phyloP scores from a whole-genome alignment of 768 basidiomycete genomes.

The Clitopilus passeckerianus region DNA sequence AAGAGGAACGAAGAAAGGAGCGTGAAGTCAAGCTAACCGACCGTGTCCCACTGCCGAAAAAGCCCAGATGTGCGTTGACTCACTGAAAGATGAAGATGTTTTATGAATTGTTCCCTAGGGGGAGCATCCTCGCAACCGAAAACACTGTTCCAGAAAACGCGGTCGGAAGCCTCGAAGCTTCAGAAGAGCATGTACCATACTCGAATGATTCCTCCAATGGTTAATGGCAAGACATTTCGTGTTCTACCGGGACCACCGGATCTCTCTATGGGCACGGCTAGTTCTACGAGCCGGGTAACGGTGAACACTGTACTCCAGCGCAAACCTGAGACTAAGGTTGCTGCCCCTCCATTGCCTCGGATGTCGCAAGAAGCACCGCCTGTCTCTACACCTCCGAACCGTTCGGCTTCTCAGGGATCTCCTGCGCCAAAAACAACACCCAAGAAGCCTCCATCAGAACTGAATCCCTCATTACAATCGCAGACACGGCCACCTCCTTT shows the following conservation, averaged over 20 bases:
- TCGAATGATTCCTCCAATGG: constrained; percentile 52
- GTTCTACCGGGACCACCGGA: constrained; percentile 30
- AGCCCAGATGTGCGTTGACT: constrained; percentile 39
- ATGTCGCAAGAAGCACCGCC: constrained; percentile 5
- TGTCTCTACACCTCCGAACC: constrained; percentile 9
- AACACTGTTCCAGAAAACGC: constrained; percentile 74
- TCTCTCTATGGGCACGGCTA: constrained; percentile 24
- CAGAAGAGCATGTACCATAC: constrained; percentile 56
- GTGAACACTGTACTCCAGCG: constrained; percentile 44
- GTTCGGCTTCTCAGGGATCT: constrained; percentile 10
- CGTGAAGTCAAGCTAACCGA: constrained; percentile 74
- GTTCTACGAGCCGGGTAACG: constrained; percentile 36
- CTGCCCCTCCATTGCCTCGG: background rate
- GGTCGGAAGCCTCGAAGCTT: constrained; percentile 62
- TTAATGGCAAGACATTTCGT: constrained; percentile 35
- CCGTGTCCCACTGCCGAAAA: constrained; percentile 61
- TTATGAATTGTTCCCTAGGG: constrained; percentile 21
- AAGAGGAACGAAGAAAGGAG: constrained; percentile 72
- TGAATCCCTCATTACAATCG: constrained; percentile 8
- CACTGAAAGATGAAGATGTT: no score
- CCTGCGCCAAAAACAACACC: constrained; percentile 3
- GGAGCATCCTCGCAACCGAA: constrained; percentile 42
- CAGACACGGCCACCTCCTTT: constrained; percentile 22
- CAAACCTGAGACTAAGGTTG: constrained; percentile 19
- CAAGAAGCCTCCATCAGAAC: constrained; percentile 7